Percentiles rank a stretch among this genome's conserved stretches.
These are phyloP conservation scores for Pyrenophora seminiperda DNA, from an alignment of 2,329 filamentous ascomycete genomes.

Conservation along the genomic window DNA sequence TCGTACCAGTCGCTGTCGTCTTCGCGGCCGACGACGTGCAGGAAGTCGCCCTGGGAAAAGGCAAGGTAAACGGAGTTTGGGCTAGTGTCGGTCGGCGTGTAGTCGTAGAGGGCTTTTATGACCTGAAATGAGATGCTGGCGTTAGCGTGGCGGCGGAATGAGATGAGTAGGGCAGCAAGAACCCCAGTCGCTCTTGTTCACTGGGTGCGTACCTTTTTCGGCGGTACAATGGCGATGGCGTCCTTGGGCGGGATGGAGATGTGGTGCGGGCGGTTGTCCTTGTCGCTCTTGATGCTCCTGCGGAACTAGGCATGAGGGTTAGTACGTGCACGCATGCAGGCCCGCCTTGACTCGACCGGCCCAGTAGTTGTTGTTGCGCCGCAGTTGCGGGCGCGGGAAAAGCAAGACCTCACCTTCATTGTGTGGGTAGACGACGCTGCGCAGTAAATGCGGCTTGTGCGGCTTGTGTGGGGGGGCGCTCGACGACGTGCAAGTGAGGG, in stretches of 20 bases:
- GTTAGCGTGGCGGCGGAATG: conserved; percentile 27
- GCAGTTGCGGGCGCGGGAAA: conserved; percentile 7
- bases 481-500: conserved; percentile 6
- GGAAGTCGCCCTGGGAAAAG: conserved; percentile 95
- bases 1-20: conserved; percentile 98
- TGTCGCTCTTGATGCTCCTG: conserved; percentile 89
- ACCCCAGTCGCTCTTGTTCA: no score
- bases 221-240: conserved; percentile 84
- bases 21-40: conserved; percentile 95
- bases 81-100: conserved; percentile 71
- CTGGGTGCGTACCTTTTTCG: conserved; percentile 77
- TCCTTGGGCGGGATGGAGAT: conserved; percentile 83
- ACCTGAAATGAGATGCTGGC: conserved; percentile 63
- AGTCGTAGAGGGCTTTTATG: conserved; percentile 96
- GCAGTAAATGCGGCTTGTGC: conserved; percentile 23
- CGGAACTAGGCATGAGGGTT: conserved; percentile 60
- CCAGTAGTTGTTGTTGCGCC: conserved; percentile 11
- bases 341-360: conserved; percentile 26
- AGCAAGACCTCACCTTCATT: conserved; percentile 27
- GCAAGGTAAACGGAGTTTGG: conserved; percentile 72
- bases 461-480: not conserved
- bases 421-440: conserved; percentile 11
- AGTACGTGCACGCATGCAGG: conserved; percentile 28
- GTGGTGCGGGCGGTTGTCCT: conserved; percentile 72
- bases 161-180: no score